Evolutionary conservation across 305 asterid genomes (phyloP).

Genomic region (Vinca major): DNA sequence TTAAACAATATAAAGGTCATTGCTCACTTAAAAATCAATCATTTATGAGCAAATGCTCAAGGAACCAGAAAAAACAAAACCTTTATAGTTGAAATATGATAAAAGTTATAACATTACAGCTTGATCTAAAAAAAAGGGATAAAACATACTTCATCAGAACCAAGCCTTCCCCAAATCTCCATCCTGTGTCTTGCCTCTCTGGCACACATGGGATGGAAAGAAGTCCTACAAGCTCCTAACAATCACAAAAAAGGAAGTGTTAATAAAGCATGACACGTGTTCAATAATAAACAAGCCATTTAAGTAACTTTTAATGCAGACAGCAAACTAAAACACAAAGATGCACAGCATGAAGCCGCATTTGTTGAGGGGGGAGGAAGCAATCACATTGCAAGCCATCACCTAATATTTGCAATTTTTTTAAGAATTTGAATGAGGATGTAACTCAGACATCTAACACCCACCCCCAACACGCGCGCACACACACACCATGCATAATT

Average conservation of each 20-base stretch:
- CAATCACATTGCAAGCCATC: not conserved
- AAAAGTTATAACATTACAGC: not conserved
- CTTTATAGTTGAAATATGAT: not conserved
- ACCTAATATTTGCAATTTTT: not conserved
- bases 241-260: conserved; percentile 27
- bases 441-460: not conserved
- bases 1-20: not conserved
- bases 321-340: not conserved
- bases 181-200: conserved; percentile 87
- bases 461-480: no score
- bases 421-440: not conserved
- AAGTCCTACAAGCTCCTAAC: conserved; percentile 92
- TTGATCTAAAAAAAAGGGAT: conserved; percentile 8
- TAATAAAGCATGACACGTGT: conserved; percentile 12
- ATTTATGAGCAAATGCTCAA: not conserved
- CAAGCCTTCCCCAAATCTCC: conserved; percentile 98
- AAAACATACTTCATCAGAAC: conserved; percentile 76
- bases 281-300: not conserved
- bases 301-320: not conserved
- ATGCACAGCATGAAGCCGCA: not conserved
- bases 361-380: not conserved
- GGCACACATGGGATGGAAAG: conserved; percentile 97
- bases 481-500: not conserved
- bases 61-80: not conserved
- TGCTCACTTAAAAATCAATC: not conserved